These are phyloP conservation scores for Fomes fomentarius DNA, from an alignment of 1,284 basidiomycete genomes.

Conservation along the genomic window DNA sequence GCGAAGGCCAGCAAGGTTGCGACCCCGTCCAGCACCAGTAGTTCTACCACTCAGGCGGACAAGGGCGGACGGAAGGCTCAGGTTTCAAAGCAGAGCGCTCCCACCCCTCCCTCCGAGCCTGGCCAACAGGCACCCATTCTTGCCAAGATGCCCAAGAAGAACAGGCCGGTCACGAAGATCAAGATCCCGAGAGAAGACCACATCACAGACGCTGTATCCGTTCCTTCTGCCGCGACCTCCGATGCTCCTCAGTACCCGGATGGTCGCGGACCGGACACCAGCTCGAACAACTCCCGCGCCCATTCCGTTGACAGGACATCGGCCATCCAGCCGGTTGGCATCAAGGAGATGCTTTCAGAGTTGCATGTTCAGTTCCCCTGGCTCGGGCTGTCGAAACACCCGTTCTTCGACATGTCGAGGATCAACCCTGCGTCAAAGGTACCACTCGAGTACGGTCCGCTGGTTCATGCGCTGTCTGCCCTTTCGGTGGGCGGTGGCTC, in stretches of 20 bases:
- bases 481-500: slow-evolving; percentile 84
- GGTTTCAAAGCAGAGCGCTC: slow-evolving; percentile 12
- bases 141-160: slow-evolving; percentile 82
- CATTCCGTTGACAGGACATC: slow-evolving; percentile 55
- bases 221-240: slow-evolving; percentile 48
- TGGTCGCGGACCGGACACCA: slow-evolving; percentile 42
- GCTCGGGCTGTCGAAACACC: slow-evolving; percentile 67
- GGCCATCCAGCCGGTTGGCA: slow-evolving; percentile 46
- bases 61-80: slow-evolving; percentile 19
- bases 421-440: slow-evolving; percentile 73
- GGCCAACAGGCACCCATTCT: slow-evolving; percentile 66
- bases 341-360: slow-evolving; percentile 66
- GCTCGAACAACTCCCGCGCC: slow-evolving; percentile 58
- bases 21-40: slow-evolving; percentile 23
- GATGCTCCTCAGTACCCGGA: slow-evolving; percentile 45
- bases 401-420: slow-evolving; percentile 73
- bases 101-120: slow-evolving; percentile 35
- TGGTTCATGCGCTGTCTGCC: slow-evolving; percentile 83
- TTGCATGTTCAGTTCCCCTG: slow-evolving; percentile 61
- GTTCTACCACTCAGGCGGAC: slow-evolving; percentile 28
- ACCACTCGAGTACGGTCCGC: slow-evolving; percentile 78
- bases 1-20: slow-evolving; percentile 31
- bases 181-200: slow-evolving; percentile 62
- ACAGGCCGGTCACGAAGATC: slow-evolving; percentile 64
- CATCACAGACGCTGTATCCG: slow-evolving; percentile 44